Evolutionary conservation across 495 filamentous ascomycete species (phyloP), one percentile per base, ranked within the genome.

Genomic region (Arthonia radiata): DNA sequence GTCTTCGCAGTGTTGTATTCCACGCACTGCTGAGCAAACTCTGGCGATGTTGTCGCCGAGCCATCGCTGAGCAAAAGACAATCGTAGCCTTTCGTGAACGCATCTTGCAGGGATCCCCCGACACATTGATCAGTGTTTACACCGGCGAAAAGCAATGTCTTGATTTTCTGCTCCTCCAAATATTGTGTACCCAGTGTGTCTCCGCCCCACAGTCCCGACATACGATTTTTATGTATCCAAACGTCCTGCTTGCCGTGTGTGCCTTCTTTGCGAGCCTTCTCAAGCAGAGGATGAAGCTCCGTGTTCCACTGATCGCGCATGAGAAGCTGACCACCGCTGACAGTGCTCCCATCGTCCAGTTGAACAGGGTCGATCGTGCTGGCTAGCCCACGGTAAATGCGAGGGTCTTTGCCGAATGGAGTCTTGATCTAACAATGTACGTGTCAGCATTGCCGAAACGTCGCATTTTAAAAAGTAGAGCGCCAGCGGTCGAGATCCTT

Each of bases 41-140:
- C 35, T 6, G 53, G 52, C 21, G 46, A 60, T 8, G 46, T 52
- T 6, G 61, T 66, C 7, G 48, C 61, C 19, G 52, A 54, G 21
- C 56, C 59, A 36, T 66, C 61, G 14, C 52, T 54, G 11, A 66
- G 32, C 30, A 64, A 31, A 8, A 68, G 38, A 37, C 59, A 64
- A 35, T 64, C 61, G 41, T 54, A 65, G 2, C 57, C 60, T 18
- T 46, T 51, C 33, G 44, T 56, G 31, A 59, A 58, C 18, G 53
- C 54, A 45, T 67, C 60, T 22, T 46, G 48, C 16, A 64, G 40
- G 15, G 54, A 65, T 2, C 58, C 57, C 14, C 53, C 45, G 4
- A 68, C 63, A 35, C 62, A 68, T 34, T 65, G 63, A 40, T 68
- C 62, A 2, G 59, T 64, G 36, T 67, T 67, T 6, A 65, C 60